phyloP scores from a whole-genome alignment of 2,329 filamentous ascomycete species.

The Hypoxylon sp. region DNA sequence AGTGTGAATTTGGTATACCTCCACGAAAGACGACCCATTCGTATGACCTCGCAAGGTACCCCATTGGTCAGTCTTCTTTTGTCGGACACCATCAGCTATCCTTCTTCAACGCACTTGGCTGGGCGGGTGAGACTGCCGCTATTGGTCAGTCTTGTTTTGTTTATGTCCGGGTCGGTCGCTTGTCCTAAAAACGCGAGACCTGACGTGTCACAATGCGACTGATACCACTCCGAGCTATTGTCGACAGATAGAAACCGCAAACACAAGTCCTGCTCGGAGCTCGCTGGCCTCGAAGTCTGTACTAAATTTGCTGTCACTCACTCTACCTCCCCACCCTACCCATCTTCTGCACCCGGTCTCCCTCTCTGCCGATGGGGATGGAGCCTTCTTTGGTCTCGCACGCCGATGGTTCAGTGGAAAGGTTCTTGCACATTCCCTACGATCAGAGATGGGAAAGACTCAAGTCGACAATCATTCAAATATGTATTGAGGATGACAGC shows the following conservation, averaged over 20 bases:
- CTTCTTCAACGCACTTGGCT: too few relatives aligned
- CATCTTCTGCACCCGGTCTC: neutral
- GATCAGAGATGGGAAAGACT: conserved; percentile 35
- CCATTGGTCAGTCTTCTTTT: conserved; percentile 13
- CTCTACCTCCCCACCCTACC: too few relatives aligned
- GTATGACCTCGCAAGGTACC: neutral
- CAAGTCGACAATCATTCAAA: conserved; percentile 27
- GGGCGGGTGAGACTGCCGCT: too few relatives aligned
- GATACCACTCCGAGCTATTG: too few relatives aligned
- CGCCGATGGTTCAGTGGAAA: conserved; percentile 1
- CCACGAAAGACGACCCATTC: neutral
- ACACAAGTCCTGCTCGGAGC: too few relatives aligned
- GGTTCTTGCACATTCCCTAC: conserved; percentile 30
- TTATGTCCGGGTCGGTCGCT: neutral
- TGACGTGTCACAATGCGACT: too few relatives aligned
- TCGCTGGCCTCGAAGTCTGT: too few relatives aligned
- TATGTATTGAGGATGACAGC: conserved; percentile 26
- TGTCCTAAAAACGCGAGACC: too few relatives aligned
- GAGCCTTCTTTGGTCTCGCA: neutral
- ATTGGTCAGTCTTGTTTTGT: neutral
- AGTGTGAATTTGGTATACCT: too few relatives aligned
- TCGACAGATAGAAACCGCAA: too few relatives aligned
- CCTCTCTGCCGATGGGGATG: neutral
- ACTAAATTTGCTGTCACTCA: too few relatives aligned
- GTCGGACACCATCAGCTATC: neutral